phyloP scores from a whole-genome alignment of 352 stramenopile species.

The Pythium sukuiense region DNA sequence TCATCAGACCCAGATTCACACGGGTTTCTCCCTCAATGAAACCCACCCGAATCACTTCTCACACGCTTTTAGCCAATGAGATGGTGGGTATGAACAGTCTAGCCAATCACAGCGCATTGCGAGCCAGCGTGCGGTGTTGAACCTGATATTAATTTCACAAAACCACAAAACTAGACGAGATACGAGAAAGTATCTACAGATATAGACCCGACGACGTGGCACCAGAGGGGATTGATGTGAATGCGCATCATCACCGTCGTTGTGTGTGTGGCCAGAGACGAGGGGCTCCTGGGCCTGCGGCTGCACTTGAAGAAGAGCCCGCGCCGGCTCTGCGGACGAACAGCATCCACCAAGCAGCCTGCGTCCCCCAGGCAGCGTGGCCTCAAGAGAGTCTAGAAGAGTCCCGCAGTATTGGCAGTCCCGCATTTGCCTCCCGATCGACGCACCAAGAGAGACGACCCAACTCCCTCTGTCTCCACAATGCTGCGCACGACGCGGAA shows the following conservation, averaged over 20 bases:
- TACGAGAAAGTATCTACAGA: background rate
- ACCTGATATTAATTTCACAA: constrained; percentile 6
- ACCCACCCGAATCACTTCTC: constrained; percentile 8
- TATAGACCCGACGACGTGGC: background rate
- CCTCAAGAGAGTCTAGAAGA: background rate
- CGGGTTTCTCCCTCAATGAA: too few relatives aligned
- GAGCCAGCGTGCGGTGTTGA: background rate
- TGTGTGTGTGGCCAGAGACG: constrained; percentile 20
- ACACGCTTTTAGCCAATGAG: constrained; percentile 4
- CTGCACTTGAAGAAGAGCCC: constrained; percentile 19
- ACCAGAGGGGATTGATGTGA: background rate
- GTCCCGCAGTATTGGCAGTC: constrained; percentile 1
- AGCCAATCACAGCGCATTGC: background rate
- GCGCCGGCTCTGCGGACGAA: constrained; percentile 17
- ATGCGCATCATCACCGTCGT: constrained; percentile 17
- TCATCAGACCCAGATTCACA: background rate
- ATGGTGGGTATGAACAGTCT: background rate
- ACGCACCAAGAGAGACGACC: background rate
- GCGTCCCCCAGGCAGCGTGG: too few relatives aligned
- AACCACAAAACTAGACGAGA: constrained; percentile 14
- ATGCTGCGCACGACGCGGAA: constrained; percentile 16
- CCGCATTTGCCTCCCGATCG: background rate
- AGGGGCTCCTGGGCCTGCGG: background rate
- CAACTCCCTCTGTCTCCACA: background rate
- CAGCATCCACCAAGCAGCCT: constrained; percentile 15